Conservation (phyloP, 306 rosid species). For the Mimosa bimucronata region DNA sequence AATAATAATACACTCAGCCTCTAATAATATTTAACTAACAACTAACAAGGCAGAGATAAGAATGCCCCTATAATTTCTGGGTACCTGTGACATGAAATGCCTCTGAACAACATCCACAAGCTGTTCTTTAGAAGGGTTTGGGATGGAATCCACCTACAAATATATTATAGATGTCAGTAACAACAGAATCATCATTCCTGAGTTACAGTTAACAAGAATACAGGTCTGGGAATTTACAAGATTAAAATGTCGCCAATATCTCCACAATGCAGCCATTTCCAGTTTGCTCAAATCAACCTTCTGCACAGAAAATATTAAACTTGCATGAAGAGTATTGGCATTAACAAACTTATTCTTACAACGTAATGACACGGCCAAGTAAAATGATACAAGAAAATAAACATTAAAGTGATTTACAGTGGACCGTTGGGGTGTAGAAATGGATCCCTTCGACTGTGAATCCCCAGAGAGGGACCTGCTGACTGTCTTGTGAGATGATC, state of each 20-base stretch:
- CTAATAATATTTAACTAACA: not conserved
- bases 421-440: conserved; percentile 72
- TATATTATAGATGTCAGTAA: conserved; percentile 8
- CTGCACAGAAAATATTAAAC: conserved; percentile 42
- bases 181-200: not conserved
- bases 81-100: conserved; percentile 97
- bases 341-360: not conserved
- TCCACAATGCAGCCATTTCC: conserved; percentile 89
- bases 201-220: not conserved
- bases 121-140: conserved; percentile 92
- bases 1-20: conserved; percentile 1
- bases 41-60: not conserved
- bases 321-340: not conserved
- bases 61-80: not conserved
- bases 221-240: conserved; percentile 55
- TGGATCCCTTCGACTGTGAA: conserved; percentile 83
- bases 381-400: too few species aligned
- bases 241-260: conserved; percentile 94
- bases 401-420: conserved; percentile 50
- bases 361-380: not conserved
- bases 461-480: conserved; percentile 85
- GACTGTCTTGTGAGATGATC: conserved; percentile 76
- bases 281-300: conserved; percentile 87
- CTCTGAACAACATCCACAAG: conserved; percentile 87
- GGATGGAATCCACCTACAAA: conserved; percentile 69